phyloP scores from a whole-genome alignment of 2,329 filamentous ascomycete genomes.

The Sporothrix protearum region DNA sequence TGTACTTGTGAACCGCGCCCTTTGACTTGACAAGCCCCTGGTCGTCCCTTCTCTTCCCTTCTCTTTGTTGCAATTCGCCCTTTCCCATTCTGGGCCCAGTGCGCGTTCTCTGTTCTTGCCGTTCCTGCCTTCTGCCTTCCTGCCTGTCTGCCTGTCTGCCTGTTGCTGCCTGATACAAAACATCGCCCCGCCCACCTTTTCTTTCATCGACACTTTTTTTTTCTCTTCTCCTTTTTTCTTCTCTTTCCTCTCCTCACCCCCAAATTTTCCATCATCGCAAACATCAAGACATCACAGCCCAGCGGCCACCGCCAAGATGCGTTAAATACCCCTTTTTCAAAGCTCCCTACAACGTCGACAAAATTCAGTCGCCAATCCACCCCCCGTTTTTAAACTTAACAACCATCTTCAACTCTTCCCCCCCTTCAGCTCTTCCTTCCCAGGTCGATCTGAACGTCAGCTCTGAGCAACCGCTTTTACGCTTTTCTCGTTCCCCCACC shows the following conservation, averaged over 20 bases:
- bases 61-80: conserved; percentile 1
- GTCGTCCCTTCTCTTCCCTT: conserved; percentile 10
- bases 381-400: conserved; percentile 40
- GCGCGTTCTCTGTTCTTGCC: neutral
- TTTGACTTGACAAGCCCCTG: conserved; percentile 16
- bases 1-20: conserved; percentile 16
- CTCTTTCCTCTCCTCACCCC: conserved; percentile 38
- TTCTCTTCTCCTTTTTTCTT: conserved; percentile 33
- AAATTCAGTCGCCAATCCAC: conserved; percentile 50
- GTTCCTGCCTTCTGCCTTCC: conserved; percentile 18
- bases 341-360: conserved; percentile 42
- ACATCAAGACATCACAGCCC: conserved; percentile 29
- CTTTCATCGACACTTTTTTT: conserved; percentile 29
- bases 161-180: conserved; percentile 41
- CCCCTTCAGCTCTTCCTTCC: conserved; percentile 50
- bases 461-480: conserved; percentile 55
- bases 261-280: conserved; percentile 33
- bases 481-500: conserved; percentile 56
- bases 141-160: no score
- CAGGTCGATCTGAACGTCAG: conserved; percentile 66
- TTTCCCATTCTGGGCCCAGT: neutral
- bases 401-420: conserved; percentile 43
- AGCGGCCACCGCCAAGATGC: conserved; percentile 52
- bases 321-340: conserved; percentile 49
- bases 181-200: conserved; percentile 33